Evolutionary conservation across 805 yeast genomes (phyloP).

Genomic region (Hanseniaspora thailandica): DNA sequence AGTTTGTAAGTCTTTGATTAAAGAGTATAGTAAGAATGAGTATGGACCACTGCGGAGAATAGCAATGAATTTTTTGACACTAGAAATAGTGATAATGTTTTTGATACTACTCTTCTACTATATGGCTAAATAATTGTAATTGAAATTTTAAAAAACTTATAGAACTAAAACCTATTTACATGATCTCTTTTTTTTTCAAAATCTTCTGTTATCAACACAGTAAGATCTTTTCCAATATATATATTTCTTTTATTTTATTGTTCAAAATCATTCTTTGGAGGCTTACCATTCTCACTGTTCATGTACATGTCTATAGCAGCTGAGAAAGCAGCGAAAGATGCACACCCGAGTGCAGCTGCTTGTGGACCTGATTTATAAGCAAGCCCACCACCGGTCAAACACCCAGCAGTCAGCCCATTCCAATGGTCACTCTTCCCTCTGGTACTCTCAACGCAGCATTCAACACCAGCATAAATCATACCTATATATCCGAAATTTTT

Average conservation of each 20-base stretch:
- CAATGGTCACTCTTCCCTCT: slow-evolving; percentile 86
- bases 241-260: no score
- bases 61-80: no score
- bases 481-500: slow-evolving; percentile 92
- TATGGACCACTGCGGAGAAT: not conserved
- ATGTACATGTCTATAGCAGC: slow-evolving; percentile 77
- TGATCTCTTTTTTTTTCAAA: not conserved
- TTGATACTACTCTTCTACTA: not conserved
- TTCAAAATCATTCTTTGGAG: slow-evolving; percentile 83
- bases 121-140: no score
- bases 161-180: no score
- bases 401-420: slow-evolving; percentile 88
- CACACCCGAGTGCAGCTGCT: slow-evolving; percentile 85
- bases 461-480: slow-evolving; percentile 81
- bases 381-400: slow-evolving; percentile 92
- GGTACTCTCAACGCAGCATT: slow-evolving; percentile 72
- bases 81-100: not conserved
- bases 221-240: no score
- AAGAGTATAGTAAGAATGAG: not conserved
- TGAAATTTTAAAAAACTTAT: no score
- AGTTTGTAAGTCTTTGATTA: slow-evolving; percentile 5
- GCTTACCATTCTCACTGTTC: slow-evolving; percentile 70
- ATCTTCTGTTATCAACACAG: no score
- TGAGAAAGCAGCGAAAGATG: slow-evolving; percentile 93
- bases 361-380: slow-evolving; percentile 90